phyloP scores from a whole-genome alignment of 2,329 filamentous ascomycete genomes.

The Apiospora arundinis region DNA sequence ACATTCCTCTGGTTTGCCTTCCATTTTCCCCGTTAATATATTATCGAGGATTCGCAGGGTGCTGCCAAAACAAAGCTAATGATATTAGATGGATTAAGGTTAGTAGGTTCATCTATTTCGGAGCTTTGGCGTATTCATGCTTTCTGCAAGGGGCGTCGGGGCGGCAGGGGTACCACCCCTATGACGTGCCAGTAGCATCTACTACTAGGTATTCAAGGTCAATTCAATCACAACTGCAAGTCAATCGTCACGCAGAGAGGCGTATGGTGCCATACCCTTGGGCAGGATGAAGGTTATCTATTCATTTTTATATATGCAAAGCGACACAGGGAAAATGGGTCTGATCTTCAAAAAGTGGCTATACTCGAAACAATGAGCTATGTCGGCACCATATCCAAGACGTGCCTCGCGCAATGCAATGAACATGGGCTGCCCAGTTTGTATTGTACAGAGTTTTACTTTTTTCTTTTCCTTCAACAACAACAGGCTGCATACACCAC shows the following conservation, averaged over 20 bases:
- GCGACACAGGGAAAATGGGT: constrained; percentile 15
- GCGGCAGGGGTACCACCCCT: neutral
- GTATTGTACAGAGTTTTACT: constrained; percentile 22
- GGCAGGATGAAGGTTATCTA: constrained; percentile 25
- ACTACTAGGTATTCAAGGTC: neutral
- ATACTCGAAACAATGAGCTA: constrained; percentile 8
- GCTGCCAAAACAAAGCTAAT: neutral
- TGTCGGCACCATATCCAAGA: constrained; percentile 13
- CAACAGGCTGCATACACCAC: neutral
- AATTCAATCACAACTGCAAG: neutral
- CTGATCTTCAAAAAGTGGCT: constrained; percentile 6
- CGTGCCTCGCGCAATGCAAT: constrained; percentile 13
- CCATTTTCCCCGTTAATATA: no score
- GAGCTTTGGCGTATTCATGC: neutral
- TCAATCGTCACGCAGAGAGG: neutral
- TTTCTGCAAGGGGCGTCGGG: neutral
- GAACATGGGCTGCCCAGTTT: constrained; percentile 25
- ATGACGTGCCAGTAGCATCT: neutral
- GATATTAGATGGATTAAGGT: neutral
- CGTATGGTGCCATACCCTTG: neutral
- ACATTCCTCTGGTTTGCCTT: no score
- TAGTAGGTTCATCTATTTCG: neutral
- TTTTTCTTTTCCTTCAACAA: constrained; percentile 4
- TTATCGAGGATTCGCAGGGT: neutral
- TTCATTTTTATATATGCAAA: constrained; percentile 23